phyloP scores from a whole-genome alignment of 1,139 yeast genomes.

The Hyphopichia fennica region DNA sequence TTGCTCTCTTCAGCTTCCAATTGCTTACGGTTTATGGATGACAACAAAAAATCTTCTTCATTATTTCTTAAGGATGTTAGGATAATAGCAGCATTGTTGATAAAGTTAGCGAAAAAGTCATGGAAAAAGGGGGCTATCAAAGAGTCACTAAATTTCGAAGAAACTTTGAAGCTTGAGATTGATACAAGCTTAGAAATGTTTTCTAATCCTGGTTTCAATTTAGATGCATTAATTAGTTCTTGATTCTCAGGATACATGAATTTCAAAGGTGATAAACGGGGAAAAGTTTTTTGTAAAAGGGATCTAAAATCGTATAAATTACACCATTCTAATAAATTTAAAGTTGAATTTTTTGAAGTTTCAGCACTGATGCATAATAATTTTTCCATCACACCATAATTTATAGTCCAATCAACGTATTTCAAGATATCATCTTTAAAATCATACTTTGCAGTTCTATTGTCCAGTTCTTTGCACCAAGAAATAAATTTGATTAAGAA shows the following conservation, averaged over 20 bases:
- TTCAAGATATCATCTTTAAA: constrained; percentile 46
- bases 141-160: constrained; percentile 25
- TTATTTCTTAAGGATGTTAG: constrained; percentile 77
- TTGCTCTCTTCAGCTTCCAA: constrained; percentile 16
- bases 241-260: constrained; percentile 28
- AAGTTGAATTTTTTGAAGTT: constrained; percentile 41
- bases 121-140: constrained; percentile 48
- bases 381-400: constrained; percentile 78
- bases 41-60: constrained; percentile 79
- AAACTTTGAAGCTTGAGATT: constrained; percentile 18
- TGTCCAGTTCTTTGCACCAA: constrained; percentile 59
- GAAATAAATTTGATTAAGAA: constrained; percentile 66
- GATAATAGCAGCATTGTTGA: constrained; percentile 74
- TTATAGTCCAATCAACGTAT: constrained; percentile 39
- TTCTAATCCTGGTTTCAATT: constrained; percentile 20
- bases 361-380: constrained; percentile 72
- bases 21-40: constrained; percentile 40
- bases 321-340: constrained; percentile 35
- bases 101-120: constrained; percentile 57
- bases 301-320: constrained; percentile 66
- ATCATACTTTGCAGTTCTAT: constrained; percentile 52
- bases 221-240: constrained; percentile 23
- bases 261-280: constrained; percentile 48
- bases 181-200: constrained; percentile 26
- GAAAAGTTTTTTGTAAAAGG: constrained; percentile 64